These are phyloP conservation scores for Verticillium zaregamsianum DNA, from an alignment of 2,329 filamentous ascomycete genomes.

Conservation along the genomic window DNA sequence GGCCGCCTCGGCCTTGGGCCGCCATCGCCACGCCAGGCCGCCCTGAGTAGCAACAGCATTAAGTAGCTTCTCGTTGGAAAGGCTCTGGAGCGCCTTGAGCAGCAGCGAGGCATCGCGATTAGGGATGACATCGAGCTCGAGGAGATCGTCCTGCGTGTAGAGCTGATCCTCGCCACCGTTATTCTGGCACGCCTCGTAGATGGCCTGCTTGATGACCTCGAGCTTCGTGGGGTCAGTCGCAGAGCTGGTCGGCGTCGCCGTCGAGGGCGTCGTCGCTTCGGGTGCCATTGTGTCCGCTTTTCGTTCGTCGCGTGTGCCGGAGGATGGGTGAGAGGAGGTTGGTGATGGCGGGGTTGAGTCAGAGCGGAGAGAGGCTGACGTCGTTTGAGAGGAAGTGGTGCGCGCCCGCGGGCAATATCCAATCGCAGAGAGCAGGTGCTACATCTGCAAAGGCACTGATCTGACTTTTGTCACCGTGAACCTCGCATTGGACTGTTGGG, in stretches of 20 bases:
- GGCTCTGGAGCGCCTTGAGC: constrained; percentile 50
- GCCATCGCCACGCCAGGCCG: constrained; percentile 54
- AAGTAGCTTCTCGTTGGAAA: constrained; percentile 58
- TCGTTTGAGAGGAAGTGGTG: background rate
- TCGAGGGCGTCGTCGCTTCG: constrained; percentile 11
- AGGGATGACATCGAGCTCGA: constrained; percentile 53
- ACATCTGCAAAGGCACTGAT: constrained; percentile 1
- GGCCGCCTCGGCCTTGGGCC: constrained; percentile 55
- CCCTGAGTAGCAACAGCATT: constrained; percentile 39
- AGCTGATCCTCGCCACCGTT: constrained; percentile 41
- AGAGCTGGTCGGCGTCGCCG: constrained; percentile 3
- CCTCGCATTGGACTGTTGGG: background rate
- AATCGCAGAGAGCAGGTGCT: background rate
- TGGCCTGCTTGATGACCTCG: constrained; percentile 47
- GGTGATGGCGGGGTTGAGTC: constrained; percentile 1
- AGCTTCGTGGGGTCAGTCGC: constrained; percentile 34
- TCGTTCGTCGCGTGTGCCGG: background rate
- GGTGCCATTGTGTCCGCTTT: background rate
- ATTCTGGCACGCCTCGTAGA: constrained; percentile 53
- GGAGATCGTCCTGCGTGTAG: constrained; percentile 56
- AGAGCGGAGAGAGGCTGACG: background rate
- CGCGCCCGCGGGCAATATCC: background rate
- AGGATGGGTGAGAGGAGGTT: background rate
- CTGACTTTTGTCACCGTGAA: background rate
- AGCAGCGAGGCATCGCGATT: constrained; percentile 51